Evolutionary conservation across 305 asterid genomes (phyloP).

Genomic region (Salvia sclarea): DNA sequence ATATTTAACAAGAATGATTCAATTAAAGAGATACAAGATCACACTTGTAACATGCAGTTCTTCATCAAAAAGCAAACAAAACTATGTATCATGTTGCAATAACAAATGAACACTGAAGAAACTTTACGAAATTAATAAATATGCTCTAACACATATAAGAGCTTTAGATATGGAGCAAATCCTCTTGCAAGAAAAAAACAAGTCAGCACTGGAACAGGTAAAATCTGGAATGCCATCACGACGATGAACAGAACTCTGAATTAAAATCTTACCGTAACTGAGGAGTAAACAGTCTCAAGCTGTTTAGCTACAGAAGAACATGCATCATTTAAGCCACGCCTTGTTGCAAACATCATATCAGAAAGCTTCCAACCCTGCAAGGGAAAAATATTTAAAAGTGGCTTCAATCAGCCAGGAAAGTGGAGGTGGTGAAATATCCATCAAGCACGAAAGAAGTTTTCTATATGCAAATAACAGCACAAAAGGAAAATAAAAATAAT

Average conservation of each 20-base stretch:
- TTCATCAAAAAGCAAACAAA: slow-evolving; percentile 10
- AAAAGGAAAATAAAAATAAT: neutral
- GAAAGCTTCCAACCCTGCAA: slow-evolving; percentile 91
- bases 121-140: neutral
- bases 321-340: slow-evolving; percentile 87
- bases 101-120: slow-evolving; percentile 5
- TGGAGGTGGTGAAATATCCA: neutral
- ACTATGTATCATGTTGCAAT: neutral
- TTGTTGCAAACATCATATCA: slow-evolving; percentile 97
- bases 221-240: slow-evolving; percentile 19
- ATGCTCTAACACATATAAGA: slow-evolving; percentile 11
- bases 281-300: slow-evolving; percentile 81
- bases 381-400: slow-evolving; percentile 23
- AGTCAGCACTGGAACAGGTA: neutral
- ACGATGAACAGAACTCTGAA: slow-evolving; percentile 18
- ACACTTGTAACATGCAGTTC: neutral
- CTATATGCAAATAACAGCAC: neutral
- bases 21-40: neutral
- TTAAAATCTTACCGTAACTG: slow-evolving; percentile 60
- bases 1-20: neutral
- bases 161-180: slow-evolving; percentile 10
- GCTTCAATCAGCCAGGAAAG: slow-evolving; percentile 21
- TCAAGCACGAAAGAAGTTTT: neutral
- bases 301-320: slow-evolving; percentile 67
- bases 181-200: neutral